Evolutionary conservation across 1,284 basidiomycete genomes (phyloP).

Genomic region (Austropuccinia psidii): DNA sequence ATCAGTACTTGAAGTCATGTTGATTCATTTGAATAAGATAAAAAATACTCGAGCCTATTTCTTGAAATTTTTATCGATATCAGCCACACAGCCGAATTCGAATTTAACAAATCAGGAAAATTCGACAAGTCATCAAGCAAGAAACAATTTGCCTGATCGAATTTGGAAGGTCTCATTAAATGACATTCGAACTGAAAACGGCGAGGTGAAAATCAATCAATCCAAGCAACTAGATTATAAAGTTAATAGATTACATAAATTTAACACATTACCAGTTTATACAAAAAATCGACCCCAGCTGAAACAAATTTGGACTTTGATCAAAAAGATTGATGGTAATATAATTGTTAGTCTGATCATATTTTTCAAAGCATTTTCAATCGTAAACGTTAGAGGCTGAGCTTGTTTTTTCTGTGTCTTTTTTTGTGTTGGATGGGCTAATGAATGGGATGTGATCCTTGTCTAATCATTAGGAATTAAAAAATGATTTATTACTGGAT

Average conservation of each 20-base stretch:
- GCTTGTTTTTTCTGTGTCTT: no score
- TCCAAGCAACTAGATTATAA: background rate
- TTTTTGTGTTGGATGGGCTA: no score
- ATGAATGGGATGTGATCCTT: no score
- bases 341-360: background rate
- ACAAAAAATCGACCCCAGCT: background rate
- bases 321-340: background rate
- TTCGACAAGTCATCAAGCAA: no score
- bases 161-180: background rate
- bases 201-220: no score
- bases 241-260: background rate
- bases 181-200: background rate
- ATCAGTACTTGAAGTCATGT: no score
- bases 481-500: background rate
- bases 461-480: background rate
- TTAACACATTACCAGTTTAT: background rate
- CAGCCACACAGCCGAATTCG: no score
- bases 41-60: no score
- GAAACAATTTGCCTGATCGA: constrained; percentile 5
- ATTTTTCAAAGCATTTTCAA: background rate
- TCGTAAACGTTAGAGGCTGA: background rate
- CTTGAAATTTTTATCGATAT: no score
- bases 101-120: no score
- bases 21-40: no score
- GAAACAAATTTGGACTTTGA: constrained; percentile 2